Evolutionary conservation across 257 asterid species (phyloP).

Genomic region (Nicotiana noctiflora): DNA sequence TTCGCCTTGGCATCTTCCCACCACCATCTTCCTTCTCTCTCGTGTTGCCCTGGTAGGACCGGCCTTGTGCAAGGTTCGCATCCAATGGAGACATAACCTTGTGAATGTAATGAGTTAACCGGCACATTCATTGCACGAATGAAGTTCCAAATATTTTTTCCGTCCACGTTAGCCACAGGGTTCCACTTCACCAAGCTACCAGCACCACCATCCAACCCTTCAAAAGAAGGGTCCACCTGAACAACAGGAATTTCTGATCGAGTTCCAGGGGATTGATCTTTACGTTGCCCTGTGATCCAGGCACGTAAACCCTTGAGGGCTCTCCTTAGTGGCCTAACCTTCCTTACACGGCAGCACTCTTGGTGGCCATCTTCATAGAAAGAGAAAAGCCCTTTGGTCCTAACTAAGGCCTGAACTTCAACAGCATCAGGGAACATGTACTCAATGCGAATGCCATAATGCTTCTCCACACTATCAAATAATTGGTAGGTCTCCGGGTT

Average conservation of each 20-base stretch:
- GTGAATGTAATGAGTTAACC: conserved; percentile 58
- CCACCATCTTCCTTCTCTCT: conserved; percentile 97
- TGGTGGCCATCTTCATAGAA: conserved; percentile 92
- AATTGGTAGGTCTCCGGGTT: conserved; percentile 75
- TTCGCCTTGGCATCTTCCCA: conserved; percentile 96
- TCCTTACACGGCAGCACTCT: conserved; percentile 88
- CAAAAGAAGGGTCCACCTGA: conserved; percentile 79
- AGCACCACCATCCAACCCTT: conserved; percentile 66
- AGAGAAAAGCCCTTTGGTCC: conserved; percentile 81
- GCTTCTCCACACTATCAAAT: conserved; percentile 75
- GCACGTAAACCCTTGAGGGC: conserved; percentile 81
- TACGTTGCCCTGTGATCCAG: conserved; percentile 89
- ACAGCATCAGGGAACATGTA: conserved; percentile 84
- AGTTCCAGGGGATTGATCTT: conserved; percentile 94
- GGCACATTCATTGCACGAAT: conserved; percentile 70
- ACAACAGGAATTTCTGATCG: conserved; percentile 75
- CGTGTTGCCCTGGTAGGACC: conserved; percentile 80
- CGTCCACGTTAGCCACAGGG: conserved; percentile 65
- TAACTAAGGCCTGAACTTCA: conserved; percentile 75
- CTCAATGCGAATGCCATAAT: conserved; percentile 61
- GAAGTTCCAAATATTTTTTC: conserved; percentile 67
- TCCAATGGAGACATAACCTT: conserved; percentile 75
- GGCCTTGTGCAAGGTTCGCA: conserved; percentile 93
- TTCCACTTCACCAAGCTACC: conserved; percentile 94
- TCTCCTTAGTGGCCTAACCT: conserved; percentile 67